Percentiles rank a stretch among this genome's conserved stretches.
Evolutionary conservation across 129 eudicot genomes (phyloP).

Genomic region (Tagetes patula): DNA sequence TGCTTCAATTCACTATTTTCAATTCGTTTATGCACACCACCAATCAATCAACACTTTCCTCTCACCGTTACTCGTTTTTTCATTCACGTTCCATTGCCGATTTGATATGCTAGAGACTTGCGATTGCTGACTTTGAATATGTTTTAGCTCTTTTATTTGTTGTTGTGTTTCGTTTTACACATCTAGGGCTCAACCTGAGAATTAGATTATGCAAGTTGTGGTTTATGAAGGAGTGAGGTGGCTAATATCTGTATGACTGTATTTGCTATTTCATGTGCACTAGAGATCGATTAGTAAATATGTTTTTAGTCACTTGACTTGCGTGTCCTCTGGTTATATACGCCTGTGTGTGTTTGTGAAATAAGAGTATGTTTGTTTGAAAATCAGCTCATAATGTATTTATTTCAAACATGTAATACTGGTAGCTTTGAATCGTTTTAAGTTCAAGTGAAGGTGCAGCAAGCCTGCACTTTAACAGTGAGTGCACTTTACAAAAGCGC

Average conservation of each 20-base stretch:
- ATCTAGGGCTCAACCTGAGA: constrained; percentile 30
- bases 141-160: constrained; percentile 14
- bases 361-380: not conserved
- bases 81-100: not conserved
- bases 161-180: constrained; percentile 6
- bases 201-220: not conserved
- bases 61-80: not conserved
- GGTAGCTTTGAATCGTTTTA: not conserved
- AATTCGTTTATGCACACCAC: not conserved
- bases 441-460: constrained; percentile 9
- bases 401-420: not conserved
- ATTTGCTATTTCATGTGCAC: not conserved
- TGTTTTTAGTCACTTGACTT: constrained; percentile 12
- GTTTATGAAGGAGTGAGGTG: constrained; percentile 15
- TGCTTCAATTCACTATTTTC: constrained; percentile 5
- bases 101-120: not conserved
- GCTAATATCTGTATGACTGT: not conserved
- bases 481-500: not conserved
- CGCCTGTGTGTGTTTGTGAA: not conserved
- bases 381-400: not conserved
- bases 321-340: not conserved
- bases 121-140: not conserved
- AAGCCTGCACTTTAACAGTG: not conserved
- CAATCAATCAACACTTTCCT: constrained; percentile 19
- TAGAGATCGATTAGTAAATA: not conserved